These are phyloP conservation scores for Cladochytrium replicatum DNA, from an alignment of 192 early-diverging fungal genomes.

Conservation along the genomic window DNA sequence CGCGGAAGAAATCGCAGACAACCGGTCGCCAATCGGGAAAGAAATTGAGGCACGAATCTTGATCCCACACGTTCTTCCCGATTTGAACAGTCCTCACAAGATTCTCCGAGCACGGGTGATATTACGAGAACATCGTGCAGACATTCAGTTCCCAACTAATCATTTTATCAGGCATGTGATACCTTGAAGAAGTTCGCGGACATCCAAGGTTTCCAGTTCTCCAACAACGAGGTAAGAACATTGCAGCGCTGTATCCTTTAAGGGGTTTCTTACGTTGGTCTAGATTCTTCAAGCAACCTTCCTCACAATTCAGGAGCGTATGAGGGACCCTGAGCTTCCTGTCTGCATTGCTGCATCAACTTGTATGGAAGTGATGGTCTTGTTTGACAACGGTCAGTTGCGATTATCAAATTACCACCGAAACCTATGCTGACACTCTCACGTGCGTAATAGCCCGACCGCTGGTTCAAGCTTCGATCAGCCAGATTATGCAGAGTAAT, in stretches of 20 bases:
- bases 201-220: constrained; percentile 20
- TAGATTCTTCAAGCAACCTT: constrained; percentile 22
- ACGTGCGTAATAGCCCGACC: neutral
- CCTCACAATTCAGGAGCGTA: constrained; percentile 26
- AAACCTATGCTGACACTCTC: neutral
- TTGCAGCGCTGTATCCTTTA: neutral
- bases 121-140: no score
- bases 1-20: constrained; percentile 24
- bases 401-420: neutral
- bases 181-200: constrained; percentile 24
- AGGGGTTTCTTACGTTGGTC: neutral
- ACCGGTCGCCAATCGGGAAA: constrained; percentile 59
- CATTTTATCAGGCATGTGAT: constrained; percentile 26
- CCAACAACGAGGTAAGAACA: constrained; percentile 2
- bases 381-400: neutral
- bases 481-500: constrained; percentile 67
- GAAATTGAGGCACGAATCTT: constrained; percentile 75
- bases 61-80: constrained; percentile 77
- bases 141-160: neutral
- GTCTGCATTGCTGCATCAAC: constrained; percentile 68
- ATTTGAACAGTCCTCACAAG: constrained; percentile 72
- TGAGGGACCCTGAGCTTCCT: constrained; percentile 74
- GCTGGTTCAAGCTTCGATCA: no score
- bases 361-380: neutral
- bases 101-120: constrained; percentile 73